Conservation (phyloP, 1,284 basidiomycete species). For the Sphaerobolus stellatus region DNA sequence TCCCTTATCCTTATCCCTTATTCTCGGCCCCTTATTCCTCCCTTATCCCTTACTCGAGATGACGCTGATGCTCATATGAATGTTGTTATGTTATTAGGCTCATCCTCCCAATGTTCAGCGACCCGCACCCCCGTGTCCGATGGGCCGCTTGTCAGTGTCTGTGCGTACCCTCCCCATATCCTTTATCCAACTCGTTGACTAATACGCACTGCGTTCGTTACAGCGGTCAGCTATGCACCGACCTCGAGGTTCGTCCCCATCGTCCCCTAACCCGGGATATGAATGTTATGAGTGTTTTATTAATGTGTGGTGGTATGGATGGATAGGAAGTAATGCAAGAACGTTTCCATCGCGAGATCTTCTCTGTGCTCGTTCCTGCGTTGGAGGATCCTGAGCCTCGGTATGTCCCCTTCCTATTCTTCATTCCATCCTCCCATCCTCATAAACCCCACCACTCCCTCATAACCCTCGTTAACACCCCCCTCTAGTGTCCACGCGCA, state of each 20-base stretch:
- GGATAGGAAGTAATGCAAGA: constrained; percentile 72
- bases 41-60: too few relatives aligned
- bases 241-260: constrained; percentile 59
- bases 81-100: constrained; percentile 45
- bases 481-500: constrained; percentile 74
- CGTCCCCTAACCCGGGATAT: too few relatives aligned
- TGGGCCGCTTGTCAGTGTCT: constrained; percentile 87
- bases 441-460: constrained; percentile 1
- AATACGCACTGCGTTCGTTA: constrained; percentile 2
- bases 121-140: constrained; percentile 77
- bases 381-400: constrained; percentile 74
- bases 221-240: constrained; percentile 81
- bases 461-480: constrained; percentile 6
- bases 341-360: constrained; percentile 63
- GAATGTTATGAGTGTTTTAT: too few relatives aligned
- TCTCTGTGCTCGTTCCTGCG: constrained; percentile 68
- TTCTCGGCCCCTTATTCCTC: too few relatives aligned
- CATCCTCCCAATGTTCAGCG: constrained; percentile 72
- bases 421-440: constrained; percentile 3
- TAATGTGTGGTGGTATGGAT: neutral
- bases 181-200: neutral
- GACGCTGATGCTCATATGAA: too few relatives aligned
- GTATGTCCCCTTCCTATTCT: constrained; percentile 44
- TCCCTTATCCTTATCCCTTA: too few relatives aligned
- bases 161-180: constrained; percentile 44